phyloP scores from a whole-genome alignment of 2,329 filamentous ascomycete species.

The Cryphonectria naterciae region DNA sequence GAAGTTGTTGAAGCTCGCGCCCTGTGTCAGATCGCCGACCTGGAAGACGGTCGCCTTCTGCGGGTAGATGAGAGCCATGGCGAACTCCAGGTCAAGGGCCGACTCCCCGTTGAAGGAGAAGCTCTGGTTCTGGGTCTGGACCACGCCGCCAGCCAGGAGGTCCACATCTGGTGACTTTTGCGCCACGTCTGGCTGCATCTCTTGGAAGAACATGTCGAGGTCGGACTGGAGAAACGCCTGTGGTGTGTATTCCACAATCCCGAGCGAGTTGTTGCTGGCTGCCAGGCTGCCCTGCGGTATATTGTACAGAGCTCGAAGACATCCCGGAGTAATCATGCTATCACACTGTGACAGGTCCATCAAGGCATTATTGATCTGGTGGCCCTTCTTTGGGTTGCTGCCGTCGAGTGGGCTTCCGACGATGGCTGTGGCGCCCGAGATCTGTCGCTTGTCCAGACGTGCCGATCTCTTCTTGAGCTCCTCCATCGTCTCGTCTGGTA shows the following conservation, averaged over 20 bases:
- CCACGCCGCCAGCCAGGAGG: slow-evolving; percentile 41
- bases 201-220: slow-evolving; percentile 52
- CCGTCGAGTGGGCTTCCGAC: slow-evolving; percentile 35
- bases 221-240: slow-evolving; percentile 57
- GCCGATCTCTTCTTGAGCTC: slow-evolving; percentile 35
- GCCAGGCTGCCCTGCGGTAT: slow-evolving; percentile 45
- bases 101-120: slow-evolving; percentile 46
- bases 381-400: slow-evolving; percentile 39
- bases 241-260: slow-evolving; percentile 58
- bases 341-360: slow-evolving; percentile 49
- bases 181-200: slow-evolving; percentile 46
- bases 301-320: slow-evolving; percentile 54
- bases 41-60: slow-evolving; percentile 56
- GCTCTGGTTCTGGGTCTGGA: slow-evolving; percentile 42
- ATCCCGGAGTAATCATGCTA: slow-evolving; percentile 59
- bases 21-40: slow-evolving; percentile 41
- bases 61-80: slow-evolving; percentile 55
- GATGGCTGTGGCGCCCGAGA: slow-evolving; percentile 34
- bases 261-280: slow-evolving; percentile 50
- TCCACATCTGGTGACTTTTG: slow-evolving; percentile 44
- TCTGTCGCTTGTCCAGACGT: slow-evolving; percentile 30
- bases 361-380: slow-evolving; percentile 36
- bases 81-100: slow-evolving; percentile 43
- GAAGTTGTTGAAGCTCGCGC: slow-evolving; percentile 35
- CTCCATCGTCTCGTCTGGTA: slow-evolving; percentile 32